Conservation (phyloP, 371 early-diverging fungal genomes). For the Mortierella sp. region DNA sequence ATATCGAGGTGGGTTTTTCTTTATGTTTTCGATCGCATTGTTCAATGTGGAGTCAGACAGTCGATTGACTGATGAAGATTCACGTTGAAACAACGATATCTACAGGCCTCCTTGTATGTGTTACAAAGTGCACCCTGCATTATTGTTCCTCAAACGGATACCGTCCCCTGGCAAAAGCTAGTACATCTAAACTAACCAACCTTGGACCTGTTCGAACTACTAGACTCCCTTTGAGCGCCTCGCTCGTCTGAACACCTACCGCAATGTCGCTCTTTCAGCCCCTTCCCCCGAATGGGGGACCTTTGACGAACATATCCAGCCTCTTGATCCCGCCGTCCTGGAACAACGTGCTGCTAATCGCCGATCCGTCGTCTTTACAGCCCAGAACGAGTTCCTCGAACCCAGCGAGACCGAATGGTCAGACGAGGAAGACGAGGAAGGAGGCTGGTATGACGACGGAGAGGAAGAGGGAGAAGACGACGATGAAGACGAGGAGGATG, state of each 20-base stretch:
- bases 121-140: neutral
- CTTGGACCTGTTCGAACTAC: neutral
- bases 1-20: constrained; percentile 81
- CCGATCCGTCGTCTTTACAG: constrained; percentile 43
- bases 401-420: constrained; percentile 61
- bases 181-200: neutral
- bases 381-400: constrained; percentile 50
- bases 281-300: constrained; percentile 58
- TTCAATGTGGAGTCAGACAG: too few relatives aligned
- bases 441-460: constrained; percentile 53
- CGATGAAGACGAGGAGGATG: constrained; percentile 27
- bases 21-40: too few relatives aligned
- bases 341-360: constrained; percentile 38
- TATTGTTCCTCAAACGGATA: neutral
- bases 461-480: constrained; percentile 57
- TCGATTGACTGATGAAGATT: neutral
- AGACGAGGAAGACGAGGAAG: constrained; percentile 52
- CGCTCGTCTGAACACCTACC: constrained; percentile 90
- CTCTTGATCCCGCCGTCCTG: constrained; percentile 37
- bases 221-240: constrained; percentile 91
- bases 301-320: constrained; percentile 48
- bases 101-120: neutral
- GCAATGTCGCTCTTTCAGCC: constrained; percentile 80
- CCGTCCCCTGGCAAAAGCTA: neutral
- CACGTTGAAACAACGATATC: neutral